Conservation (phyloP, 495 filamentous ascomycete genomes). For the Trichoderma virens region DNA sequence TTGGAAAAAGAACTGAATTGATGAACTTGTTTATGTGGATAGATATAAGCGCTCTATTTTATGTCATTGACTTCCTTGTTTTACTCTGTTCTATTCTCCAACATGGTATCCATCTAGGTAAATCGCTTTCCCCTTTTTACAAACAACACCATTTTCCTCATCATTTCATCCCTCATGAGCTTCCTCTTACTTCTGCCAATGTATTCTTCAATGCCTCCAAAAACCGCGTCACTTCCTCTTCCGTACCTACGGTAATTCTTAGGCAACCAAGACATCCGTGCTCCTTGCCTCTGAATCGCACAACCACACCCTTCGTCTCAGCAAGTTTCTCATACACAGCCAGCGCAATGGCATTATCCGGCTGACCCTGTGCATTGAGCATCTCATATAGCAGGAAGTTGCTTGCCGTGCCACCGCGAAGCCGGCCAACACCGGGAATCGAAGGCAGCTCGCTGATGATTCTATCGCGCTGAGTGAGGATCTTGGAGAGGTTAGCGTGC, state of each 20-base stretch:
- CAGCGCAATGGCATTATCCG: conserved; percentile 70
- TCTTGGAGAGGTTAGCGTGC: conserved; percentile 54
- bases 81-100: neutral
- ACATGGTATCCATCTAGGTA: neutral
- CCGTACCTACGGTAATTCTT: conserved; percentile 87
- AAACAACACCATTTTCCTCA: neutral
- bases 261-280: conserved; percentile 80
- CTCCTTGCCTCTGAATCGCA: conserved; percentile 90
- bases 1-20: no score
- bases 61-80: neutral
- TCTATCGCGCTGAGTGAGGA: conserved; percentile 69
- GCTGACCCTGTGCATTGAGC: conserved; percentile 59
- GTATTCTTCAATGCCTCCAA: conserved; percentile 58
- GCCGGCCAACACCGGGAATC: conserved; percentile 70
- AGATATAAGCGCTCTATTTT: neutral
- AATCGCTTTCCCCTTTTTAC: neutral
- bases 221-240: conserved; percentile 72
- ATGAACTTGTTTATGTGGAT: neutral
- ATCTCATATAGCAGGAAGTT: conserved; percentile 93
- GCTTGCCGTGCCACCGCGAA: conserved; percentile 69
- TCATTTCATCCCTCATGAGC: neutral
- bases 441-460: conserved; percentile 64
- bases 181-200: conserved; percentile 45
- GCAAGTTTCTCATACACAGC: conserved; percentile 76
- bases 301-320: conserved; percentile 82